Conservation (phyloP, 768 basidiomycete genomes). For the Lactifluus piperatus region DNA sequence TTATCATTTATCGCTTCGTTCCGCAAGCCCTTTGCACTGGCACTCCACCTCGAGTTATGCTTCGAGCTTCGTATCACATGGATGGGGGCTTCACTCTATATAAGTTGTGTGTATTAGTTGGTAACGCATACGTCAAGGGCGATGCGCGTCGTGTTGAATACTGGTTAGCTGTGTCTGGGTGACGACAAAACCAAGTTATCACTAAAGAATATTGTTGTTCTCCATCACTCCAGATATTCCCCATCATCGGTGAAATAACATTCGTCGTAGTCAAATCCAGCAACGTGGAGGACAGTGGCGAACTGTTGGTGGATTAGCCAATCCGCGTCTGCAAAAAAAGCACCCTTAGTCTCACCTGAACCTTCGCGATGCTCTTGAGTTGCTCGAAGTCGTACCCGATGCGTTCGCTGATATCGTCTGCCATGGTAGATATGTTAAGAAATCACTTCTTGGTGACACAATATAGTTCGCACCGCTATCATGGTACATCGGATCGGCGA, state of each 20-base stretch:
- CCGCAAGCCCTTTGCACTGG: constrained; percentile 74
- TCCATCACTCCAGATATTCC: not conserved
- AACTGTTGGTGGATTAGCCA: constrained; percentile 20
- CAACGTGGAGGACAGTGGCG: constrained; percentile 31
- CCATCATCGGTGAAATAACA: not conserved
- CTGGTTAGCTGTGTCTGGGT: not conserved
- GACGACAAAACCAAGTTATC: not conserved
- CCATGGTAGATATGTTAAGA: not conserved
- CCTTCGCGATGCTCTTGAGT: constrained; percentile 76
- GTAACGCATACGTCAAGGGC: not conserved
- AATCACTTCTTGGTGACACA: not conserved
- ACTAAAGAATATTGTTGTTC: not conserved
- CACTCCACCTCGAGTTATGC: constrained; percentile 62
- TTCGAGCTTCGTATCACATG: constrained; percentile 33
- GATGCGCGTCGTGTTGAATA: not conserved
- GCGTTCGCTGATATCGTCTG: constrained; percentile 72
- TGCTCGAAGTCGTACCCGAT: constrained; percentile 80
- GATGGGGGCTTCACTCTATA: constrained; percentile 22
- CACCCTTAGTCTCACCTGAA: constrained; percentile 46
- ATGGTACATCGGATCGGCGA: constrained; percentile 86
- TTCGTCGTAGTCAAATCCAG: constrained; percentile 26
- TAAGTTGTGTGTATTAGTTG: constrained; percentile 32
- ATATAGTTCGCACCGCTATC: constrained; percentile 49
- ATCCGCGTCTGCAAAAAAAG: not conserved
- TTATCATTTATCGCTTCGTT: no score